Evolutionary conservation across 2,329 filamentous ascomycete genomes (phyloP), one percentile per base, ranked within the genome.

Genomic region (Beauveria brongniartii): DNA sequence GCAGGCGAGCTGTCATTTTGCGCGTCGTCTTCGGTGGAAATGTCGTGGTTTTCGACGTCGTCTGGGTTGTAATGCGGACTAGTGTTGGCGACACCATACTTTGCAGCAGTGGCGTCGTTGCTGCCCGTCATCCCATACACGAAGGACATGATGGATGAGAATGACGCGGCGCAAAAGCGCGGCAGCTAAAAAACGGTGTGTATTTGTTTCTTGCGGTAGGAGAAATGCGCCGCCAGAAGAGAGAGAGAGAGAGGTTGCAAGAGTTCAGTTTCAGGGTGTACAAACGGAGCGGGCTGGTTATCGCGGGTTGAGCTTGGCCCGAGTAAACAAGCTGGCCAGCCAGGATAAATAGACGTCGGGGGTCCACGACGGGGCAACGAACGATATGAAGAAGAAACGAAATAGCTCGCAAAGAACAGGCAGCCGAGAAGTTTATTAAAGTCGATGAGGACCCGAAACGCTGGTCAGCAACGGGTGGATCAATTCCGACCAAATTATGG

Each of bases 41-140:
- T 68, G 22, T 65, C 63, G 51, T 68, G 66, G 44, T 71, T 66
- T 28, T 70, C 69, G 46, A 71, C 67, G 61, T 68, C 62, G 24
- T 65, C 64, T 28, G 68, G 60, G 63, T 70, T 55, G 40, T 63
- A 53, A 47, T 67, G 63, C 10, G 64, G 70, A 20, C 63, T 63
- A 22, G 69, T 64, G 10, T 67, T 63, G 5, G 79, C 75, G 43
- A 71, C 72, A 54, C 78, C 78, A 18, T 71, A 70, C 14, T 66
- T 71, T 64, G 78, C 76, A 12, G 77, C 75, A 28, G 80, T 80
- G 65, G 71, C 73, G 68, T 82, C 80, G 67, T 81, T 78, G 67
- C 77, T 80, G 67, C 73, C 74, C 62, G 78, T 78, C 65, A 75
- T 71, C 67, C 71, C 70, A 34, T 69, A 68, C 54, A 72, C 68